These are phyloP conservation scores for Pythium aristosporum DNA, from an alignment of 352 stramenopile species.

Conservation along the genomic window DNA sequence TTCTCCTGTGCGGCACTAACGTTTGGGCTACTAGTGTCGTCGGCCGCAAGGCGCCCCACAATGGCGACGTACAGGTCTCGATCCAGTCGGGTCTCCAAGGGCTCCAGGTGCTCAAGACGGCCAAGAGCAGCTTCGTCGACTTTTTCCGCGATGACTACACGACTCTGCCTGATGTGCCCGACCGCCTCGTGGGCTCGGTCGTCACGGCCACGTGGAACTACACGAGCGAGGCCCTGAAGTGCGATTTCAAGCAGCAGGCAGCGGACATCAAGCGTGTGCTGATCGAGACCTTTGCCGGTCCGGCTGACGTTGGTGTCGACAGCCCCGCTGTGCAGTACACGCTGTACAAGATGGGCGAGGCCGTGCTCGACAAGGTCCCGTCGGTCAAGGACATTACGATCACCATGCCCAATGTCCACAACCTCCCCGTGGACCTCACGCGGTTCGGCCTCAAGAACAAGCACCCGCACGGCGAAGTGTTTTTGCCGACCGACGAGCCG, in stretches of 20 bases:
- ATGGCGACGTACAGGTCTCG: slow-evolving; percentile 38
- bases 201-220: slow-evolving; percentile 81
- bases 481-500: slow-evolving; percentile 82
- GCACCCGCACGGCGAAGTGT: slow-evolving; percentile 87
- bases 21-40: slow-evolving; percentile 34
- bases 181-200: slow-evolving; percentile 76
- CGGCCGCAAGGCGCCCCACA: slow-evolving; percentile 41
- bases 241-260: slow-evolving; percentile 42
- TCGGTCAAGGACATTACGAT: slow-evolving; percentile 76
- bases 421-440: slow-evolving; percentile 82
- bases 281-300: slow-evolving; percentile 77
- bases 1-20: neutral
- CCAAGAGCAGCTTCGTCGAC: slow-evolving; percentile 84
- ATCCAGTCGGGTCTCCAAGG: slow-evolving; percentile 58
- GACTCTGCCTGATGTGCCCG: slow-evolving; percentile 70
- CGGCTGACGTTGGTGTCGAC: slow-evolving; percentile 68
- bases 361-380: slow-evolving; percentile 63
- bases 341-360: slow-evolving; percentile 86
- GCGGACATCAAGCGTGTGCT: slow-evolving; percentile 65
- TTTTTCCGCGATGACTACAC: slow-evolving; percentile 86
- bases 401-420: slow-evolving; percentile 89
- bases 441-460: slow-evolving; percentile 85
- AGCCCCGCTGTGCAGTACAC: slow-evolving; percentile 83
- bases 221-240: slow-evolving; percentile 35
- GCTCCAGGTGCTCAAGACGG: slow-evolving; percentile 88